Evolutionary conservation across 441 rosid genomes (phyloP).

Genomic region (Adansonia madagascariensis): DNA sequence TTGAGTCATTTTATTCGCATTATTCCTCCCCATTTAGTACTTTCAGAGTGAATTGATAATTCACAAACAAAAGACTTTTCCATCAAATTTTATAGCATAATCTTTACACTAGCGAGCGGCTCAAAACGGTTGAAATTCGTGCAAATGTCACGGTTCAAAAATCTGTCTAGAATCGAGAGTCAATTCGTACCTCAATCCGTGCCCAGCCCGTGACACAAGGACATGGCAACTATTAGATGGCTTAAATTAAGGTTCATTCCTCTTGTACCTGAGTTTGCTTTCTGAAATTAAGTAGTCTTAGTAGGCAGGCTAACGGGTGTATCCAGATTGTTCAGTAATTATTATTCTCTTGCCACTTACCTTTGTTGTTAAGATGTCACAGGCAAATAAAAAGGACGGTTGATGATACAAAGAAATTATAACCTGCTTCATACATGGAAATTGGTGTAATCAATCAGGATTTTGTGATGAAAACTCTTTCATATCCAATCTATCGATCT

Average conservation of each 20-base stretch:
- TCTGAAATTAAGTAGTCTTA: neutral
- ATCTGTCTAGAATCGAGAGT: no score
- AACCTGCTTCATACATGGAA: neutral
- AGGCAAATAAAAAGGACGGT: neutral
- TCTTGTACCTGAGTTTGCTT: neutral
- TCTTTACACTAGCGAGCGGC: neutral
- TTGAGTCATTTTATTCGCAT: slow-evolving; percentile 17
- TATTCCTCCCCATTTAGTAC: slow-evolving; percentile 22
- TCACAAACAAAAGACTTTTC: slow-evolving; percentile 11
- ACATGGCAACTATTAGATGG: neutral
- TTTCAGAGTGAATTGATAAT: neutral
- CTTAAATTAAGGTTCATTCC: neutral
- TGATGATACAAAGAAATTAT: neutral
- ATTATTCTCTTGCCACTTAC: neutral
- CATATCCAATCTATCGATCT: slow-evolving; percentile 26
- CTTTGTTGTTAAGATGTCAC: neutral
- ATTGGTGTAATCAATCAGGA: neutral
- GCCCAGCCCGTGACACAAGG: neutral
- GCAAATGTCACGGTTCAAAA: neutral
- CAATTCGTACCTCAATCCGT: no score
- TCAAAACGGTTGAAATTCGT: slow-evolving; percentile 7
- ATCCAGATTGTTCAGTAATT: neutral
- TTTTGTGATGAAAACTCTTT: slow-evolving; percentile 26
- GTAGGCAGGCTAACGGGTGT: neutral
- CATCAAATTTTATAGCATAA: neutral